Base-by-base conservation (phyloP, 2,329 filamentous ascomycete genomes). In the Stagonosporopsis cucurbitacearum region DNA sequence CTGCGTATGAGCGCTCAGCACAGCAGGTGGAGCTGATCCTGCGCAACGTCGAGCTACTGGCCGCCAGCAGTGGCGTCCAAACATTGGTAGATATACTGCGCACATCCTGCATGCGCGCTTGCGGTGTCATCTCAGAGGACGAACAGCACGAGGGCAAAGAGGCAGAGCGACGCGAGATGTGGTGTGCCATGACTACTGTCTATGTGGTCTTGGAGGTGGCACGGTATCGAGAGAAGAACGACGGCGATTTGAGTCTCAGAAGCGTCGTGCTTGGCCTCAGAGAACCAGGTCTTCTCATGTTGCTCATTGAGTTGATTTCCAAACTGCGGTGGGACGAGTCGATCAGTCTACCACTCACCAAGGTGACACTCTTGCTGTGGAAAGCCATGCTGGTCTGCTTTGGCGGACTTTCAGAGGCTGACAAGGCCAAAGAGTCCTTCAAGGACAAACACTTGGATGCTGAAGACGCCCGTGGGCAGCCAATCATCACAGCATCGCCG, bases 401-500 rank as follows among this genome's bases (percentile, higher is more conserved):
- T 72, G 95, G 95, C 23, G 91, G 92, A 36, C 87, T 87, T 33
- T 75, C 85, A 49, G 88, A 92, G 60, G 83, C 96, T 17, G 84
- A 88, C 26, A 82, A 86, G 54, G 84, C 91, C 30, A 98, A 97
- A 75, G 80, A 82, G 58, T 87, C 86, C 2, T 86, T 93, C 28
- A 83, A 83, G 48, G 87, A 92, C 62, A 66, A 74, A 4, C 71
- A 74, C 12, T 80, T 82, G 25, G 79, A 83, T 22, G 82, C 84
- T 33, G 84, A 83, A 57, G 78, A 81, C 59, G 77, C 75, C 36
- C 87, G 87, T 65, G 85, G 86, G 46, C 88, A 90, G 63, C 88
- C 88, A n/a, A 81, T 90, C 40, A 94, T 99, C 58, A 96, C 91
- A 1, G 94, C 95, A 4, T 97, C 94, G 1, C 95, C 95, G 4